Conservation (phyloP, 1,284 basidiomycete genomes). For the Sparassis latifolia region DNA sequence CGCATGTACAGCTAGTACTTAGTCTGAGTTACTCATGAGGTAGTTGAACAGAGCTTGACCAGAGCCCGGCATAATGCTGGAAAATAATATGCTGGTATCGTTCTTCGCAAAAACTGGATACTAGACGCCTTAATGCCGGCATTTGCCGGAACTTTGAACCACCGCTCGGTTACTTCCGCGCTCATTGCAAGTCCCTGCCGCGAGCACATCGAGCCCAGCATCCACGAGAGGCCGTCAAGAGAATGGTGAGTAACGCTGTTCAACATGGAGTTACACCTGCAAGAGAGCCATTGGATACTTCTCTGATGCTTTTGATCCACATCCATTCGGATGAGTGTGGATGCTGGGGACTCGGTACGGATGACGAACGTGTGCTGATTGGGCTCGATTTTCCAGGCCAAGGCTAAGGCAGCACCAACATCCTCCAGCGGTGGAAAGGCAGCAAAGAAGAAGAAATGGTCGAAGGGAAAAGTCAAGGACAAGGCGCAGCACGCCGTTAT, state of each 20-base stretch:
- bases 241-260: slow-evolving; percentile 24
- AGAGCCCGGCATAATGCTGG: too few relatives aligned
- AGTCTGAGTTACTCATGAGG: too few relatives aligned
- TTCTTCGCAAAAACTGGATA: too few relatives aligned
- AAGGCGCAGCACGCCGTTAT: slow-evolving; percentile 94
- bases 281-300: too few relatives aligned
- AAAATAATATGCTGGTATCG: too few relatives aligned
- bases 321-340: slow-evolving; percentile 5
- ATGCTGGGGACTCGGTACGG: slow-evolving; percentile 16
- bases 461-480: slow-evolving; percentile 99
- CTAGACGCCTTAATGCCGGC: too few relatives aligned
- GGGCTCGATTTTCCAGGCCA: slow-evolving; percentile 42
- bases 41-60: too few relatives aligned
- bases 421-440: slow-evolving; percentile 71
- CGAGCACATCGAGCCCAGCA: slow-evolving; percentile 12
- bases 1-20: too few relatives aligned
- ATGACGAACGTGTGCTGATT: slow-evolving; percentile 14
- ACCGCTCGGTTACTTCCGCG: slow-evolving; percentile 9
- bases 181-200: too few relatives aligned
- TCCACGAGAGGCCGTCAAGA: slow-evolving; percentile 23
- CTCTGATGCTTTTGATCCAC: too few relatives aligned
- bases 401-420: slow-evolving; percentile 72
- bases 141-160: background rate
- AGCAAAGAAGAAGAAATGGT: slow-evolving; percentile 99
- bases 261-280: background rate